Base-by-base conservation (phyloP, 768 basidiomycete genomes). In the Cytidiella melzeri region DNA sequence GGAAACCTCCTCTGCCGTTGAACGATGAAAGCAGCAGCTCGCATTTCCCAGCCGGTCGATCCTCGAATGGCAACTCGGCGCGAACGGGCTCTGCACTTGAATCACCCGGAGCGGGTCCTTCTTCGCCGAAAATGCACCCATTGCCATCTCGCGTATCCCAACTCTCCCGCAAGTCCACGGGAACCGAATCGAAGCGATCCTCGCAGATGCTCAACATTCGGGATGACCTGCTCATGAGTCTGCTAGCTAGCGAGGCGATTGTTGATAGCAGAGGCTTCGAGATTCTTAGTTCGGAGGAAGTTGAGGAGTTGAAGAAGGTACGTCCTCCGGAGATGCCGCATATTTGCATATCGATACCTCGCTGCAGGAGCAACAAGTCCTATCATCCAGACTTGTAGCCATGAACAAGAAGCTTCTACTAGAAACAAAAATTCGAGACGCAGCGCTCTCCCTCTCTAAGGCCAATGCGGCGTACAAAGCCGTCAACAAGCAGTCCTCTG, bases 191-290 rank as follows among this genome's bases (percentile, higher is more conserved):
- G 66, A 75, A 75, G 55, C 72, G 72, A 18, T 59, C 68, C 10
- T 76, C 76, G 6, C 68, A 62, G 6, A 54, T 69, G 41, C 64
- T 77, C 47, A 83, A 80, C 54, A 79, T 79, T 13, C 76, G 84
- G 40, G 92, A 96, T 58, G 89, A 93, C 54, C 76, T 98, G 41
- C 75, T 97, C 55, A 77, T 96, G 63, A 88, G 87, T 63, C 75
- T 99, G 36, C 71, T 98, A 55, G 88, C 93, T 37, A 92, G 92
- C 47, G 92, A 97, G 67, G 95, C 95, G 4, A 80, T 90, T 37
- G 83, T 97, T n/a, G 92, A 97, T 59, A 89, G 89, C 59, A 81
- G 87, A 25, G 80, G 81, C 40, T 89, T 80, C 61, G 81, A 84
- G 46, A 83, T 96, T 19, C 72, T 94, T 39, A 79, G 75, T 47